phyloP scores from a whole-genome alignment of 2,329 filamentous ascomycete species.

The Stemphylium vesicarium region DNA sequence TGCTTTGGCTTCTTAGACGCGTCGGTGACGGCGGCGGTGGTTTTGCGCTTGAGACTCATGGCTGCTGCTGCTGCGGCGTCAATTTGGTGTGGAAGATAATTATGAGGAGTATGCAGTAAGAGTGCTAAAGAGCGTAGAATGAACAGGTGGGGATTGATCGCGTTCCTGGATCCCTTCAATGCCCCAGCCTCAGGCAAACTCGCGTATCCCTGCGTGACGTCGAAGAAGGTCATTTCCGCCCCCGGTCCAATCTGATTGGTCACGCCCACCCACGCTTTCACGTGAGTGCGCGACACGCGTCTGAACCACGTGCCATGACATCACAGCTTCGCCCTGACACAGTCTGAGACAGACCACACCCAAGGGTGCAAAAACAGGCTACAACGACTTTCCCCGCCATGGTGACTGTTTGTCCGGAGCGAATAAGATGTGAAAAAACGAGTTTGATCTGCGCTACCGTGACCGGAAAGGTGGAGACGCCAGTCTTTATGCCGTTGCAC shows the following conservation, averaged over 20 bases:
- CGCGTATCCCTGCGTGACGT: conserved; percentile 21
- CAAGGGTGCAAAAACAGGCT: conserved; percentile 29
- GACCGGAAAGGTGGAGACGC: conserved; percentile 3
- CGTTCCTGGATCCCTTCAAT: conserved; percentile 6
- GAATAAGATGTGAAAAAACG: conserved; percentile 9
- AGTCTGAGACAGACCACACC: background rate
- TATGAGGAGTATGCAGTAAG: background rate
- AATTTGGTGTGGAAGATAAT: conserved; percentile 10
- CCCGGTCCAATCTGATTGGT: conserved; percentile 21
- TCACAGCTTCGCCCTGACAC: conserved; percentile 16
- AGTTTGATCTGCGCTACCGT: conserved; percentile 14
- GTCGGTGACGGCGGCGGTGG: conserved; percentile 53
- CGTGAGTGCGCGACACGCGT: conserved; percentile 23
- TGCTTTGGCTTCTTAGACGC: conserved; percentile 59
- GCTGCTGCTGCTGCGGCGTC: conserved; percentile 22
- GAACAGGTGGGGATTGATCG: background rate
- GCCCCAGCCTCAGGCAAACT: conserved; percentile 19
- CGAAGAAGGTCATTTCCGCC: conserved; percentile 8
- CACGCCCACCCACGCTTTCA: background rate
- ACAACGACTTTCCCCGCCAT: background rate
- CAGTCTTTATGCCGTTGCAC: background rate
- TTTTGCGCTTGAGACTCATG: conserved; percentile 61
- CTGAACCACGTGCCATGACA: conserved; percentile 22
- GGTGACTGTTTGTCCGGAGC: conserved; percentile 2
- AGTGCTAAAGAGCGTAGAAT: background rate